Evolutionary conservation across 148 eudicot genomes (phyloP), one percentile per base, ranked within the genome.

Genomic region (Mesembryanthemum crystallinum): DNA sequence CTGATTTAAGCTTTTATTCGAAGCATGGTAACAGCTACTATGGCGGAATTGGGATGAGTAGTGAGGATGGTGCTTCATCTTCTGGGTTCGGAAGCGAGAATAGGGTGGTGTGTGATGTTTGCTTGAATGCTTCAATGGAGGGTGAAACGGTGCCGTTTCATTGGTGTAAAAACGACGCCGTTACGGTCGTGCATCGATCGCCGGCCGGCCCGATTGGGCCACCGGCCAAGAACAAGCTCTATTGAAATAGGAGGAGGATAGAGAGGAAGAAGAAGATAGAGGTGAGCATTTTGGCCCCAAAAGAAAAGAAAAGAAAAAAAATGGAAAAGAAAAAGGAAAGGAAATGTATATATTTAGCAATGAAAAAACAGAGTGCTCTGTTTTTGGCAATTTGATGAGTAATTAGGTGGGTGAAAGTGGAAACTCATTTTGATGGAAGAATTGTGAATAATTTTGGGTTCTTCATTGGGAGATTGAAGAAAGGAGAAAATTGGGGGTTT

Each of bases 121-220:
- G 92, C 35, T 67, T 24, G 39, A 33, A 17, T 21, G 81, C 81
- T 0, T n/a, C 25, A 1, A 17, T 24, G 17, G 60, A 42, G 17
- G 85, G 78, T 4, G 64, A 73, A 8, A 24, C 78, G 74, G 74
- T 77, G 73, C 76, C 86, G 87, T 88, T 86, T 80, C 92, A 88
- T 60, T 82, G 74, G 29, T 88, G 92, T 60, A 75, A 75, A 29
- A 73, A 69, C 64, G 92, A 89, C 71, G 78, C 64, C 3, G 83
- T 86, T 29, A 72, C 75, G 0, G 24, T 21, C 3, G 84, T 57
- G 12, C 75, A 78, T 77, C 78, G 84, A 61, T 83, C 89, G 0
- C 43, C 55, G 5, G 89, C 86, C 33, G 89, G 88, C 0, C 92
- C 92, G 39, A 83, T 88, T 76, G 89, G 78, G 23, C 80, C 85